These are phyloP conservation scores for Exophiala oligosperma DNA, from an alignment of 2,329 filamentous ascomycete genomes.

Conservation along the genomic window DNA sequence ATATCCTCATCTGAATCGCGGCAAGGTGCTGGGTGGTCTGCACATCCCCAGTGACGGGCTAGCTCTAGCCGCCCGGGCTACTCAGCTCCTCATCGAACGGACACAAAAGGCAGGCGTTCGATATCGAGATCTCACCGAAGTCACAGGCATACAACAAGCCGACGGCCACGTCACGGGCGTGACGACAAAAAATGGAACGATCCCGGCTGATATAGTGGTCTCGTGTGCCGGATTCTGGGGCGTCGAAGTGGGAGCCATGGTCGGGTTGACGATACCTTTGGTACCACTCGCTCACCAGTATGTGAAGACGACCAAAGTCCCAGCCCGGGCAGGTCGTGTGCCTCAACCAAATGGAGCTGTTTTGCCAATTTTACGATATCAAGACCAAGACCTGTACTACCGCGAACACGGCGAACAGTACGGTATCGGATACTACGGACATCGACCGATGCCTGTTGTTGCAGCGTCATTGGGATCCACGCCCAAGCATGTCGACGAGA, in stretches of 20 bases:
- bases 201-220: conserved; percentile 61
- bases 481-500: conserved; percentile 54
- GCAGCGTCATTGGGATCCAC: conserved; percentile 57
- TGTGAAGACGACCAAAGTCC: conserved; percentile 59
- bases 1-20: conserved; percentile 57
- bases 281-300: conserved; percentile 65
- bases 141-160: conserved; percentile 56
- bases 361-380: conserved; percentile 61
- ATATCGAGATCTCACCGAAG: conserved; percentile 58
- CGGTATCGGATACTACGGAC: conserved; percentile 66
- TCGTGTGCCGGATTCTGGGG: conserved; percentile 68
- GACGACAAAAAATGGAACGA: conserved; percentile 46
- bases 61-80: conserved; percentile 61
- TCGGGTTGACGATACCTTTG: conserved; percentile 58
- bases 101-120: conserved; percentile 59
- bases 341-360: conserved; percentile 50
- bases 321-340: conserved; percentile 44
- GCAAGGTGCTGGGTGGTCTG: conserved; percentile 58
- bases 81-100: conserved; percentile 60
- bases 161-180: conserved; percentile 58
- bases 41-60: conserved; percentile 63
- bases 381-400: conserved; percentile 65
- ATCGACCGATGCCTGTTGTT: conserved; percentile 61
- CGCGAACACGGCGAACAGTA: conserved; percentile 63
- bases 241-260: conserved; percentile 64